phyloP scores from a whole-genome alignment of 805 yeast species.

The Schizosaccharomyces osmophilus region DNA sequence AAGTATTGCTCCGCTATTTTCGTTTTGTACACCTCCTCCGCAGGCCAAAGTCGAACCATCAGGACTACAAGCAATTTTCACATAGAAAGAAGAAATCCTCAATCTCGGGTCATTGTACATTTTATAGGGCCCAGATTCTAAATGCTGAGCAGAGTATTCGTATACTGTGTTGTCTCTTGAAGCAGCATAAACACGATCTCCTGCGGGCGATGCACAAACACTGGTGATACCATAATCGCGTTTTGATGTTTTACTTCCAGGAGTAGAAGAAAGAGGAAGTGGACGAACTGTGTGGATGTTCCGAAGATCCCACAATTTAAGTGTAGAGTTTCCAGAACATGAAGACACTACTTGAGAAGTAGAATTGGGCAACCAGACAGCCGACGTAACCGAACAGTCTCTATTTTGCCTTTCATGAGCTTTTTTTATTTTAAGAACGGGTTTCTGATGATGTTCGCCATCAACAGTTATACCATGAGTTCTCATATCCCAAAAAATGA shows the following conservation, averaged over 20 bases:
- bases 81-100: not conserved
- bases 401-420: not conserved
- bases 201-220: not conserved
- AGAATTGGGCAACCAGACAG: not conserved
- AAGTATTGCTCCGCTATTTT: not conserved
- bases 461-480: not conserved
- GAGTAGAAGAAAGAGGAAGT: not conserved
- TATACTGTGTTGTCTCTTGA: not conserved
- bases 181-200: not conserved
- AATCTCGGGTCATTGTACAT: not conserved
- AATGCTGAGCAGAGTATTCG: not conserved
- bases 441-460: not conserved
- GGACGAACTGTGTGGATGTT: not conserved
- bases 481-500: constrained; percentile 3
- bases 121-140: not conserved
- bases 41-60: not conserved
- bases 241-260: not conserved
- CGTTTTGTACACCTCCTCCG: not conserved
- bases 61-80: not conserved
- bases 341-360: constrained; percentile 1
- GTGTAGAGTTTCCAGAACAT: not conserved
- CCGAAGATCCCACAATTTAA: constrained; percentile 1
- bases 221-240: constrained; percentile 1
- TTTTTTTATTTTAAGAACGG: not conserved
- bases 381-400: not conserved